Conservation (phyloP, 257 asterid genomes). For the Lithospermum erythrorhizon region DNA sequence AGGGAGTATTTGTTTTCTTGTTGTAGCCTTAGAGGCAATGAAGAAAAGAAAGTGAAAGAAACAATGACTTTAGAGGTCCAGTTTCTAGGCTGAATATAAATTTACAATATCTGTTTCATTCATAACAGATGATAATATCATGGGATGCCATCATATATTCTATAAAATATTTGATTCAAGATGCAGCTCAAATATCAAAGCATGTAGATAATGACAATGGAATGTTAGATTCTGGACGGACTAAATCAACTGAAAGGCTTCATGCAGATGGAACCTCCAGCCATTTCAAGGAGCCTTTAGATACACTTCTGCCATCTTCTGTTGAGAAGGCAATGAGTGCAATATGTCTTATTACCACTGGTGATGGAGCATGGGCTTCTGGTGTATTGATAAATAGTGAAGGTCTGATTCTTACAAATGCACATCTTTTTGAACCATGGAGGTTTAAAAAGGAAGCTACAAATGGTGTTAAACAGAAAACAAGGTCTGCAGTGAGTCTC, state of each 20-base stretch:
- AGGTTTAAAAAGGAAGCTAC: slow-evolving; percentile 71
- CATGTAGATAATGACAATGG: slow-evolving; percentile 24
- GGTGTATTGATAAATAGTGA: slow-evolving; percentile 79
- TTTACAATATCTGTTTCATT: slow-evolving; percentile 8
- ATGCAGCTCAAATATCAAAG: slow-evolving; percentile 34
- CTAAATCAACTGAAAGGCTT: slow-evolving; percentile 13
- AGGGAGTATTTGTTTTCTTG: too few species aligned
- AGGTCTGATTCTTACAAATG: slow-evolving; percentile 91
- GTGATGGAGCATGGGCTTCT: slow-evolving; percentile 97
- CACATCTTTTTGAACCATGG: slow-evolving; percentile 99
- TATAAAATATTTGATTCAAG: slow-evolving; percentile 51
- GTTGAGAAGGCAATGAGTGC: slow-evolving; percentile 75
- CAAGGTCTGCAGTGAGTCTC: slow-evolving; percentile 22
- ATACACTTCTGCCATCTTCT: slow-evolving; percentile 29
- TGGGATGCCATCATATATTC: slow-evolving; percentile 90
- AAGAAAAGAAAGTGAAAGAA: too few species aligned
- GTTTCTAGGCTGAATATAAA: too few species aligned
- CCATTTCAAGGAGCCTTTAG: slow-evolving; percentile 23
- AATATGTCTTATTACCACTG: slow-evolving; percentile 76
- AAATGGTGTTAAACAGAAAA: slow-evolving; percentile 29
- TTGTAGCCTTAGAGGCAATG: too few species aligned
- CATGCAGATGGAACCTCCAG: slow-evolving; percentile 19
- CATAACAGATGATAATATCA: slow-evolving; percentile 86
- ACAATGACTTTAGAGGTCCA: too few species aligned
- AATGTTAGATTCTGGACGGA: slow-evolving; percentile 25